Base-by-base conservation (phyloP, 2,329 filamentous ascomycete genomes). In the Cladosporium velox region DNA sequence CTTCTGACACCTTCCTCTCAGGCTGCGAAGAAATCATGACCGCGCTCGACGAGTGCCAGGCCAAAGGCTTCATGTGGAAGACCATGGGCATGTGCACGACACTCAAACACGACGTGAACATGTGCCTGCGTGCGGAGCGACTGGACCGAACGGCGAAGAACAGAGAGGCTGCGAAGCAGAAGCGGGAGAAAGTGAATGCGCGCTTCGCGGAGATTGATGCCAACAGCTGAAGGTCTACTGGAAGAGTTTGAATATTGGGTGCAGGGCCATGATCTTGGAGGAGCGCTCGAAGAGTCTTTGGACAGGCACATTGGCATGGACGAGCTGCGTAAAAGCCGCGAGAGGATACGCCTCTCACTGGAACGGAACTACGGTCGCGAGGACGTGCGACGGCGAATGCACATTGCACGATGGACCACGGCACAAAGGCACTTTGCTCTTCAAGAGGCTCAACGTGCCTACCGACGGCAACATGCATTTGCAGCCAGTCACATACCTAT, bases 1-100 rank as follows among this genome's bases (percentile, higher is more conserved):
- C 2, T 52, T 14, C 66, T 71, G 38, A 69, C 68, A 54, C 66
- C 58, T 10, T n/a, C 15, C 3, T 14, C 26, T 1, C 74, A 99
- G 95, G 90, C 75, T 99, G 95, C 86, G 92, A 94, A 79, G 93
- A 96, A 72, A 88, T 99, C 78, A 97, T 98, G 88, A 89, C 85
- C 60, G 91, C 91, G 58, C 91, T 99, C 72, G 95, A 98, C 75
- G 92, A 97, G 83, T 99, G 95, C 82, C 95, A 99, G 77, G 91
- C 91, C 35, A 87, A 86, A 67, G 95, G 95, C 64, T 99, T 99
- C 81, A 81, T 99, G 66, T 93, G 91, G 87, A 97, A 97, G 80
- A 89, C 91, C 1, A 82, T 92, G 68, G 95, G 95, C 65, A 92
- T 91, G 83, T 99, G 95, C 86, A 98, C 92, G 78, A 86, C 89